Conservation (phyloP, 2,329 filamentous ascomycete genomes). For the Calonectria multiphialidica region DNA sequence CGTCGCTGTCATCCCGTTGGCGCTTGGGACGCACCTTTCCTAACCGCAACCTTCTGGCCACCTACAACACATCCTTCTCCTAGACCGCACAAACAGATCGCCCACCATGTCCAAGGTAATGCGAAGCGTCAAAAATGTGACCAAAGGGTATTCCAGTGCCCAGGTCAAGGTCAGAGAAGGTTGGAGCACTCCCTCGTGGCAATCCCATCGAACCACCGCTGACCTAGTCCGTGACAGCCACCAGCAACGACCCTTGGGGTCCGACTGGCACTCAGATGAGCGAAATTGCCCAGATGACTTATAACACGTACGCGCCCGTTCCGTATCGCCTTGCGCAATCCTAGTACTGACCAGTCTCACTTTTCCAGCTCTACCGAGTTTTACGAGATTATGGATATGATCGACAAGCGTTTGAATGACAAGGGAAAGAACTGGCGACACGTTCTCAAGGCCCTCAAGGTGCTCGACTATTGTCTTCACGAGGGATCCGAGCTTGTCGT, state of each 20-base stretch:
- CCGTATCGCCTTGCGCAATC: neutral
- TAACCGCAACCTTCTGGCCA: conserved; percentile 14
- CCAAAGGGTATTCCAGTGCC: conserved; percentile 95
- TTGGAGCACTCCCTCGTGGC: conserved; percentile 56
- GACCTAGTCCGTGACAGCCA: conserved; percentile 71
- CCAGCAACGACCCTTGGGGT: conserved; percentile 98
- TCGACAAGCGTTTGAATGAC: conserved; percentile 98
- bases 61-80: conserved; percentile 9
- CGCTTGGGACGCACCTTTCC: conserved; percentile 33
- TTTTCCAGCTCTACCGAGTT: conserved; percentile 87
- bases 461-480: conserved; percentile 97
- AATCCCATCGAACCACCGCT: conserved; percentile 23
- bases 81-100: conserved; percentile 34
- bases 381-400: conserved; percentile 99
- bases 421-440: conserved; percentile 99
- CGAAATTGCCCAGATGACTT: conserved; percentile 97
- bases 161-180: conserved; percentile 99
- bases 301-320: conserved; percentile 83
- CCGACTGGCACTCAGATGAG: conserved; percentile 98
- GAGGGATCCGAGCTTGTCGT: conserved; percentile 97
- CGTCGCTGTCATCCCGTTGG: conserved; percentile 36
- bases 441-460: conserved; percentile 96
- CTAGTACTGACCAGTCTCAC: conserved; percentile 31
- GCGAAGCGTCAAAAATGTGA: conserved; percentile 98
- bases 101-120: conserved; percentile 93